Evolutionary conservation across 371 early-diverging fungal species (phyloP), one percentile per base, ranked within the genome.

Genomic region (Mortierella sp.): DNA sequence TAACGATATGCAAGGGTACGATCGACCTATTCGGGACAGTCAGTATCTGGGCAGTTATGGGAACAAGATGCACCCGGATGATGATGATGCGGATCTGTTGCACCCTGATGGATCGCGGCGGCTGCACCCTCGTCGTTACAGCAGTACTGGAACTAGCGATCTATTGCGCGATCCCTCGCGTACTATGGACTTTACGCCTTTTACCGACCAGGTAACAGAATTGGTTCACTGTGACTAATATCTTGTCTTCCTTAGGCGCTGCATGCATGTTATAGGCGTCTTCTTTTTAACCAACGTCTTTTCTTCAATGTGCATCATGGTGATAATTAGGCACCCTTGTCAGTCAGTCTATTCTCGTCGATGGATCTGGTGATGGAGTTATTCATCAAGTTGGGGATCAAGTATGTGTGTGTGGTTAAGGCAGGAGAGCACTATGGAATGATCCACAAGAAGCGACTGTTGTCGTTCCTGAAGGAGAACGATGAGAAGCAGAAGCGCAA

Each of bases 311-410:
- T 51, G 51, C 51, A 5, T 51, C 51, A 18, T 51, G 51, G 51
- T 5, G 21, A 51, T 51, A 46, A 46, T 78, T 78, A 93, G 91
- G 95, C 97, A 1, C 98, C 98, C 1, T 75, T 98, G 18, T 90
- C 95, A 1, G 91, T 98, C 12, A 90, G 93, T 27, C 84, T 92
- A 4, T 91, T 93, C 72, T 90, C 96, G 24, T 95, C 97, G 29
- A 95, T 97, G 91, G 97, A 97, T 71, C 77, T 97, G n/a, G 94
- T 96, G 12, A 90, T 95, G 84, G 97, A 97, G 71, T 83, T 98
- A 77, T 97, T 98, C 84, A 91, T 93, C 76, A 96, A 97, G 81
- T 87, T 98, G 27, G 99, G 94, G 10, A 90, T 92, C 77, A 90
- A 92, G 63, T 93, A 93, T 77, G 89, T 93, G 0, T 93, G 93